Conservation (phyloP, 1,284 basidiomycete genomes). For the Microbotryomycetes sp. region DNA sequence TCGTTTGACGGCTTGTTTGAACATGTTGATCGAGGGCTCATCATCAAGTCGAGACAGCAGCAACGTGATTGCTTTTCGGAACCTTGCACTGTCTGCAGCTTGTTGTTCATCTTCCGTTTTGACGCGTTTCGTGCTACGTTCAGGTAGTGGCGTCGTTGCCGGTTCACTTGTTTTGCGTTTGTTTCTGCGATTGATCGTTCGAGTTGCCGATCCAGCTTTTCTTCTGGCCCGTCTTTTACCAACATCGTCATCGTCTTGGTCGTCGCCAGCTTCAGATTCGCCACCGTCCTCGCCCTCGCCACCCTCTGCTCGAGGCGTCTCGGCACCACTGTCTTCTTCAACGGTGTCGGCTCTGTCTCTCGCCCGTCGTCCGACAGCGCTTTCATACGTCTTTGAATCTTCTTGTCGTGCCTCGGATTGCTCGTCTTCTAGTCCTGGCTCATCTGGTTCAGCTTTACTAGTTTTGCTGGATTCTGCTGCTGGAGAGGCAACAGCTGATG, state of each 20-base stretch:
- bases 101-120: not conserved
- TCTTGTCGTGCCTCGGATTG: no score
- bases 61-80: slow-evolving; percentile 2
- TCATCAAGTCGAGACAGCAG: not conserved
- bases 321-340: not conserved
- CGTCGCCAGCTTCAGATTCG: slow-evolving; percentile 3
- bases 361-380: not conserved
- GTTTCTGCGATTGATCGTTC: not conserved
- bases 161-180: not conserved
- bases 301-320: not conserved
- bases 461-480: no score
- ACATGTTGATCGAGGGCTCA: slow-evolving; percentile 3
- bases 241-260: slow-evolving; percentile 4
- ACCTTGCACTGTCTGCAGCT: not conserved
- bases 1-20: not conserved
- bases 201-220: slow-evolving; percentile 16
- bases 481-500: no score
- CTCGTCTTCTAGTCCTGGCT: no score
- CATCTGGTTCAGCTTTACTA: no score
- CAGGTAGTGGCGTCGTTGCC: not conserved
- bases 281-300: slow-evolving; percentile 7
- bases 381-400: no score
- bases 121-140: not conserved
- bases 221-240: slow-evolving; percentile 23
- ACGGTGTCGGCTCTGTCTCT: not conserved